Evolutionary conservation across 2,329 filamentous ascomycete genomes (phyloP).

Genomic region (Claviceps lovelessii): DNA sequence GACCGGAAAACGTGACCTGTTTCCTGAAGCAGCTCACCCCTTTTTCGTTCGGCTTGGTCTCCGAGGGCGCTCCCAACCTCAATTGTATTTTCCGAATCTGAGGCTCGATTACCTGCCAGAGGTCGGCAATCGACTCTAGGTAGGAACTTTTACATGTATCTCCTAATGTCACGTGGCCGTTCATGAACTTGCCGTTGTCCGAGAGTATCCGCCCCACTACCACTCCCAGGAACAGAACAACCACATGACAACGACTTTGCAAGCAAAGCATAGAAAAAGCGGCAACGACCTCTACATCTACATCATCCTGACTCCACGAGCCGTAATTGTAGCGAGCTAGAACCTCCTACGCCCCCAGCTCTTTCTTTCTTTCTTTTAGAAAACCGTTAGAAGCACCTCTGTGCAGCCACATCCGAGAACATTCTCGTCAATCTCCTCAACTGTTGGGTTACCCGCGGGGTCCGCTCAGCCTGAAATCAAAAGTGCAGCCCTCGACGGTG

Average conservation of each 20-base stretch:
- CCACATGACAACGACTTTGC: conserved; percentile 3
- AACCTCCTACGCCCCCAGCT: background rate
- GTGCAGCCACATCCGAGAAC: background rate
- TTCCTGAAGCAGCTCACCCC: background rate
- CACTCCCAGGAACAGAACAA: background rate
- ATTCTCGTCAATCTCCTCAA: background rate
- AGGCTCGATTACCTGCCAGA: background rate
- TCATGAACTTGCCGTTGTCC: background rate
- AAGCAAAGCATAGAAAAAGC: background rate
- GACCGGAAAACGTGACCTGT: background rate
- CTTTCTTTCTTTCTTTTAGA: no score
- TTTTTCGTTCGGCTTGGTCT: background rate
- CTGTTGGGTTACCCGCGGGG: conserved; percentile 2
- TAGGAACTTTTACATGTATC: background rate
- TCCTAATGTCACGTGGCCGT: conserved; percentile 2
- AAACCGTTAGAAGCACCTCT: no score
- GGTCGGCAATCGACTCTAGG: background rate
- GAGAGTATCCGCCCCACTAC: conserved; percentile 2
- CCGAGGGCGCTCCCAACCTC: background rate
- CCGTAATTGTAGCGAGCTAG: background rate
- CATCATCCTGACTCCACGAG: background rate
- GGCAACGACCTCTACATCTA: background rate
- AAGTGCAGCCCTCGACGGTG: background rate
- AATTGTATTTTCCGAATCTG: background rate
- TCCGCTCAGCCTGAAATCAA: background rate